phyloP scores from a whole-genome alignment of 352 stramenopile species.

The Globisporangium barbulae region DNA sequence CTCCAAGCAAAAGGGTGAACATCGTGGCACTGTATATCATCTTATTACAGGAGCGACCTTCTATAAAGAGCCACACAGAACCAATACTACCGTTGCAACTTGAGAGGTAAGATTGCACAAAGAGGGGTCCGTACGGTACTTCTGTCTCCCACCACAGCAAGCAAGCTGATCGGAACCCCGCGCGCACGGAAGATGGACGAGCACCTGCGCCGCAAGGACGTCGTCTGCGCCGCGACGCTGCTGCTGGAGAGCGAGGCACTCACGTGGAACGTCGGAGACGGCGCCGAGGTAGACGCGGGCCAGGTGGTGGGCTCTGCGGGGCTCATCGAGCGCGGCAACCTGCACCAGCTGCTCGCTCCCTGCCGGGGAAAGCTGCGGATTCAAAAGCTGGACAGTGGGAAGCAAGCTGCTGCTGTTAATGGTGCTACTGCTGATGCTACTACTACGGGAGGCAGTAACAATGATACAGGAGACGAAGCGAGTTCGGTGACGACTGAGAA shows the following conservation, averaged over 20 bases:
- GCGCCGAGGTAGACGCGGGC: slow-evolving; percentile 49
- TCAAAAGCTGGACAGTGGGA: slow-evolving; percentile 6
- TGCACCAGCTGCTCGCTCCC: slow-evolving; percentile 58
- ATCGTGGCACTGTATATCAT: not conserved
- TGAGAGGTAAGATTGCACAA: not conserved
- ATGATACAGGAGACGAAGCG: not conserved
- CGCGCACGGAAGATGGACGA: slow-evolving; percentile 14
- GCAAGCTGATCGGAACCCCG: not conserved
- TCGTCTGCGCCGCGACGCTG: slow-evolving; percentile 35
- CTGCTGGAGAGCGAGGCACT: slow-evolving; percentile 25
- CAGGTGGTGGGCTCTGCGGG: slow-evolving; percentile 53
- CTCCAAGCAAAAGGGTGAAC: not conserved
- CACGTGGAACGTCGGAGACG: slow-evolving; percentile 43
- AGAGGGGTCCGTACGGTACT: not conserved
- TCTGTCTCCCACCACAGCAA: not conserved
- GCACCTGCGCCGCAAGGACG: slow-evolving; percentile 58
- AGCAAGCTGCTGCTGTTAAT: not conserved
- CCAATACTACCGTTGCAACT: not conserved
- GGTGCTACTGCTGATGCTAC: not conserved
- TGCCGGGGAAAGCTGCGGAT: slow-evolving; percentile 89
- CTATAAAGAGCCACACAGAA: not conserved
- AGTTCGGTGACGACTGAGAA: slow-evolving; percentile 6
- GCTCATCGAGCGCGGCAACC: slow-evolving; percentile 55
- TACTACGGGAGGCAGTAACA: not conserved
- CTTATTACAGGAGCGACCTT: slow-evolving; percentile 1